Conservation (phyloP, 352 stramenopile genomes). For the Phytopythium litorale region DNA sequence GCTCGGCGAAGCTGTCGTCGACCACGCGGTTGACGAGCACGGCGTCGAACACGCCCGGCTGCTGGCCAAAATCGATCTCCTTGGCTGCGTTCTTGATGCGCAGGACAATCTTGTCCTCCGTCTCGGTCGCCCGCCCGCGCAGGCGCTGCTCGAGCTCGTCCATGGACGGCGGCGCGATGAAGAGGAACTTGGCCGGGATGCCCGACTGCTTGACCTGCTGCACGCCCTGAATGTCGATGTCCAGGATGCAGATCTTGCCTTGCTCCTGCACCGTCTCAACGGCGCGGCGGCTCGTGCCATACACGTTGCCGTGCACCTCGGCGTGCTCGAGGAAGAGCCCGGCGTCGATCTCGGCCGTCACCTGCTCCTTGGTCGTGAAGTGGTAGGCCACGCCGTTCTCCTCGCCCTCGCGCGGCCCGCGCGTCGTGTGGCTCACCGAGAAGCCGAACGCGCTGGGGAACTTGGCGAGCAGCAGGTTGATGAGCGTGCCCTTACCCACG, state of each 20-base stretch:
- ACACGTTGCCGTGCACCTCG: slow-evolving; percentile 97
- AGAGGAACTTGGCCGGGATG: slow-evolving; percentile 94
- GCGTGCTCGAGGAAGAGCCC: slow-evolving; percentile 97
- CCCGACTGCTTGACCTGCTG: slow-evolving; percentile 89
- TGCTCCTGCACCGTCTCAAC: slow-evolving; percentile 91
- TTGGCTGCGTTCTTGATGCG: slow-evolving; percentile 91
- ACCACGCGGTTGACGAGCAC: slow-evolving; percentile 89
- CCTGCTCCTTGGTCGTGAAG: slow-evolving; percentile 92
- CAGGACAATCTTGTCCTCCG: slow-evolving; percentile 93
- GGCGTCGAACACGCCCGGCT: slow-evolving; percentile 84
- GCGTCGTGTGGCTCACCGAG: slow-evolving; percentile 97
- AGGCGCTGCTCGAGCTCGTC: slow-evolving; percentile 93
- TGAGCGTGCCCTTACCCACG: slow-evolving; percentile 96
- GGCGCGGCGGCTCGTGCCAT: slow-evolving; percentile 93
- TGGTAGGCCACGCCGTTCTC: slow-evolving; percentile 97
- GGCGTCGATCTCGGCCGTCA: slow-evolving; percentile 92
- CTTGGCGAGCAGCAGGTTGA: slow-evolving; percentile 87
- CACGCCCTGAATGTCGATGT: slow-evolving; percentile 99
- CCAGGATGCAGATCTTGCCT: slow-evolving; percentile 97
- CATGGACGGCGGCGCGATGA: slow-evolving; percentile 95
- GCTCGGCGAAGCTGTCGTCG: slow-evolving; percentile 71
- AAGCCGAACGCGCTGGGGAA: slow-evolving; percentile 92
- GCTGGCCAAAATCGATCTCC: slow-evolving; percentile 91
- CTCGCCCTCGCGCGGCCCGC: slow-evolving; percentile 91
- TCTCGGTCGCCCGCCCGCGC: slow-evolving; percentile 94